Conservation (phyloP, 768 basidiomycete genomes). For the Asterophora parasitica region DNA sequence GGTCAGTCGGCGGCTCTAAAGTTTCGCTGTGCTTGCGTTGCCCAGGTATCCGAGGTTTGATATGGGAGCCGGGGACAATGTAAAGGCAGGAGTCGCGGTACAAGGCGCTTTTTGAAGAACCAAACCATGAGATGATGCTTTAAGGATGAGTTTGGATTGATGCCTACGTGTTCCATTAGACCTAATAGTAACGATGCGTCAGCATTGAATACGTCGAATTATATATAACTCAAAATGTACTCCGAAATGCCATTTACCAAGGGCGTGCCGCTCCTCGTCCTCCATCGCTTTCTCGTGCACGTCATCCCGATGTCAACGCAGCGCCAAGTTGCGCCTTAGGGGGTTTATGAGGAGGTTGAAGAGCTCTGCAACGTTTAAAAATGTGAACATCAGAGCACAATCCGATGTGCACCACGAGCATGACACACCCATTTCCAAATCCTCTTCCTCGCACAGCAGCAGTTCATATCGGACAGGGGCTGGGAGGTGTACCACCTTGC, state of each 20-base stretch:
- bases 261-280: conserved; percentile 56
- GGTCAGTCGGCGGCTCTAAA: conserved; percentile 46
- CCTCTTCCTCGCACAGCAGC: conserved; percentile 50
- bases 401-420: too few relatives aligned
- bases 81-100: conserved; percentile 66
- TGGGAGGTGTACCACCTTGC: conserved; percentile 64
- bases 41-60: conserved; percentile 44
- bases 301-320: conserved; percentile 81
- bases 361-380: conserved; percentile 46
- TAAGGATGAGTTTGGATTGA: too few relatives aligned
- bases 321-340: conserved; percentile 54
- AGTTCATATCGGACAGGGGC: conserved; percentile 41
- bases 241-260: conserved; percentile 59
- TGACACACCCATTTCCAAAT: conserved; percentile 65
- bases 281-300: conserved; percentile 50
- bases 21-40: conserved; percentile 56
- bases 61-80: conserved; percentile 68
- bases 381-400: too few relatives aligned
- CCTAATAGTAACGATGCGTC: conserved; percentile 41
- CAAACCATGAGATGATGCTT: too few relatives aligned
- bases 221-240: too few relatives aligned
- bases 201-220: too few relatives aligned
- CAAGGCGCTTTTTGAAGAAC: too few relatives aligned
- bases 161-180: conserved; percentile 80
- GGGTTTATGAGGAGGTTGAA: conserved; percentile 79